These are phyloP conservation scores for Fusarium mundagurra DNA, from an alignment of 2,329 filamentous ascomycete genomes.

Conservation along the genomic window DNA sequence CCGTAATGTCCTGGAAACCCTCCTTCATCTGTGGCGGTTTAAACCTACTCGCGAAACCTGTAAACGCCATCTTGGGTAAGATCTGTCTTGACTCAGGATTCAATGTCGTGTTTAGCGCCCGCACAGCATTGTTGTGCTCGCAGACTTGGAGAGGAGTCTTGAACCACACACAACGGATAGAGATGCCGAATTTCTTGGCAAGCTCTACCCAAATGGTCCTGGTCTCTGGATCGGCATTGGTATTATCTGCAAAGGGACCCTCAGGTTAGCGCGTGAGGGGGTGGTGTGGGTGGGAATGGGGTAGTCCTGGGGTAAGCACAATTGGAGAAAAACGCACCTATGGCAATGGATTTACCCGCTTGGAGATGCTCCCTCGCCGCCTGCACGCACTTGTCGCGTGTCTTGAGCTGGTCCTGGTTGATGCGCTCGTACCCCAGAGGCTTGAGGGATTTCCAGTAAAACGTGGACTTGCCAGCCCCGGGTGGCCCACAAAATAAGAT, in stretches of 20 bases:
- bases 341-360: slow-evolving; percentile 74
- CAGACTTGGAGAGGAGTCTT: slow-evolving; percentile 74
- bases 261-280: slow-evolving; percentile 25
- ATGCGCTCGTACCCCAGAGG: slow-evolving; percentile 84
- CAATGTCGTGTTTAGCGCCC: slow-evolving; percentile 74
- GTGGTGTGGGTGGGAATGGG: slow-evolving; percentile 32
- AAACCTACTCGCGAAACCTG: slow-evolving; percentile 77
- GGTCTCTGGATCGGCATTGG: slow-evolving; percentile 85
- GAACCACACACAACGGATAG: slow-evolving; percentile 88
- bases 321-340: slow-evolving; percentile 70
- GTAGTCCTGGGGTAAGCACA: neutral
- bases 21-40: slow-evolving; percentile 77
- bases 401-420: slow-evolving; percentile 91
- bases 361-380: slow-evolving; percentile 73
- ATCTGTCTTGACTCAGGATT: slow-evolving; percentile 83
- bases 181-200: slow-evolving; percentile 74
- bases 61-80: slow-evolving; percentile 84
- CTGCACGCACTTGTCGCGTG: slow-evolving; percentile 75
- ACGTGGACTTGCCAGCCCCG: slow-evolving; percentile 90
- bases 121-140: slow-evolving; percentile 88
- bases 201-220: slow-evolving; percentile 82
- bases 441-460: slow-evolving; percentile 81
- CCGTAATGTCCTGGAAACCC: slow-evolving; percentile 83
- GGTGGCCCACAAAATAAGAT: slow-evolving; percentile 90
- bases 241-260: slow-evolving; percentile 76